Evolutionary conservation across 768 basidiomycete genomes (phyloP), one percentile per base, ranked within the genome.

Genomic region (Trametopsis cervina): DNA sequence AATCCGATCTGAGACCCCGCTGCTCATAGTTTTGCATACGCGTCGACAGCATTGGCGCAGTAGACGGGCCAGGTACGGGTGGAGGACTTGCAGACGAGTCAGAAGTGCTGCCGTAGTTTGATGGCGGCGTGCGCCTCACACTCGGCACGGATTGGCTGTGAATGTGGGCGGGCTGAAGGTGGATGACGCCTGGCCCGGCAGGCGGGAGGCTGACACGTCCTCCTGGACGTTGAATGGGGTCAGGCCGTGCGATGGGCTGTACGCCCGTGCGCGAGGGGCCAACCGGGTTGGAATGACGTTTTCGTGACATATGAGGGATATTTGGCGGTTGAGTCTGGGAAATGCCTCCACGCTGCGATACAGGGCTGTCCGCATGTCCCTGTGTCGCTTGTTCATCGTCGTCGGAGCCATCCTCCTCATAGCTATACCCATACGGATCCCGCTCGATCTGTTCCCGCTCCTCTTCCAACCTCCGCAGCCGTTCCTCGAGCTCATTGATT

Each of bases 401-500:
- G 21, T 25, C 46, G 9, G 40, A 21, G 18, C 20, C 45, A 15
- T 20, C n/a, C 33, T 52, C 51, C 27, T 47, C 51, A 41, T 23
- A 47, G 35, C 46, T 47, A 49, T 61, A 64, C 13, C 56, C 61
- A 29, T 57, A 61, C 4, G 63, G 64, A 44, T 64, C 63, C 40
- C 50, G 41, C 50, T 70, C 64, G 44, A 68, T 53, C 49, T 68
- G 46, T 58, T 81, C 79, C 18, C 86, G 75, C 63, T 89, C 82
- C 21, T 67, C 67, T 54, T 77, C 74, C 42, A 86, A 65, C 37
- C 75, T 75, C 50, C 68, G 68, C 37, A 90, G 68, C 61, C 82
- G 78, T 42, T 76, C 74, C 63, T 88, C 86, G 36, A 91, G 70
- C 51, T 85, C 85, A 1, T 73, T 73, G 15, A 91, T 69, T 12